phyloP scores from a whole-genome alignment of 1,284 basidiomycete species.

The Ustilago nuda region DNA sequence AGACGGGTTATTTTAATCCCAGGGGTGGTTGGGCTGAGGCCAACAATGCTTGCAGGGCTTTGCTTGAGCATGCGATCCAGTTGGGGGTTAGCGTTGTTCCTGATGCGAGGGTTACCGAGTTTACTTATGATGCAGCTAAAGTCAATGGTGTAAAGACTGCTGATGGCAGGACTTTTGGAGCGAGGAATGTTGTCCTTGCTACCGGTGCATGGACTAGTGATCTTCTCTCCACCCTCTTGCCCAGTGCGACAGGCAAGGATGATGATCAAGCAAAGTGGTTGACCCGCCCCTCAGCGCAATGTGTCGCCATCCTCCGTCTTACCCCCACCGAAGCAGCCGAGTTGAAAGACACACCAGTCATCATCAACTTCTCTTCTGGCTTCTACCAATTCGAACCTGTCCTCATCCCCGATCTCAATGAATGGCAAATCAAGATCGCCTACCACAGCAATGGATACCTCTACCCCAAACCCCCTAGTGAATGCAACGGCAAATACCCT shows the following conservation, averaged over 20 bases:
- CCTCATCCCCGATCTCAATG: constrained; percentile 69
- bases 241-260: constrained; percentile 22
- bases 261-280: constrained; percentile 19
- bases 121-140: constrained; percentile 65
- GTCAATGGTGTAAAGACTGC: constrained; percentile 77
- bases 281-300: constrained; percentile 72
- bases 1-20: constrained; percentile 77
- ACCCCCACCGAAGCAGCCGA: constrained; percentile 76
- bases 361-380: constrained; percentile 75
- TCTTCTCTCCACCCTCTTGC: constrained; percentile 72
- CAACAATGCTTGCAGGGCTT: constrained; percentile 75
- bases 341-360: constrained; percentile 78
- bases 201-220: constrained; percentile 86
- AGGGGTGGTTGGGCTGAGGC: constrained; percentile 89
- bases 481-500: constrained; percentile 28
- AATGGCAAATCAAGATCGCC: constrained; percentile 76
- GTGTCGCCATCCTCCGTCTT: constrained; percentile 80
- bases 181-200: constrained; percentile 77
- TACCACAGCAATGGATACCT: constrained; percentile 78
- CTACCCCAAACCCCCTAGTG: constrained; percentile 69
- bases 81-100: constrained; percentile 77
- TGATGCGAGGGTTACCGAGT: constrained; percentile 74
- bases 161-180: constrained; percentile 75
- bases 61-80: constrained; percentile 75
- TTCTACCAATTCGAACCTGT: constrained; percentile 75